Evolutionary conservation across 371 early-diverging fungal genomes (phyloP).

Genomic region (Chytridium lagenaria): DNA sequence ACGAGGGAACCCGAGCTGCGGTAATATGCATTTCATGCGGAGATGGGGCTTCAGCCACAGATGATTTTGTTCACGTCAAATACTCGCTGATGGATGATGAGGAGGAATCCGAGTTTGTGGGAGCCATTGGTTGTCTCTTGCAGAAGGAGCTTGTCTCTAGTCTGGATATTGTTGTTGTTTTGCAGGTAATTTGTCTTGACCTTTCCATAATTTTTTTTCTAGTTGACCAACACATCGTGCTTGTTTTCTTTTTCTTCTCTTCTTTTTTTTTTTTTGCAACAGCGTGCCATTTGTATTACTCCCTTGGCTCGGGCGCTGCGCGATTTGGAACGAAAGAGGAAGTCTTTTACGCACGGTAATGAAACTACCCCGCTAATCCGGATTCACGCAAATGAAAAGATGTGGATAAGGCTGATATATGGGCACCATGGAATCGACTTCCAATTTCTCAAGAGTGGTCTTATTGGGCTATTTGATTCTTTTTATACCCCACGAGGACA

Average conservation of each 20-base stretch:
- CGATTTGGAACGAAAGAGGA: not conserved
- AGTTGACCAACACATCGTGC: not conserved
- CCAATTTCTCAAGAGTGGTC: not conserved
- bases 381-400: not conserved
- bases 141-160: not conserved
- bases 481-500: not conserved
- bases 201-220: not conserved
- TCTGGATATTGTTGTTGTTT: not conserved
- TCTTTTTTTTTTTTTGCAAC: not conserved
- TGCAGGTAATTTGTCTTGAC: not conserved
- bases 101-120: not conserved
- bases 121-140: not conserved
- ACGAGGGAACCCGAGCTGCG: not conserved
- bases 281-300: not conserved
- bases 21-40: not conserved
- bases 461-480: constrained; percentile 7
- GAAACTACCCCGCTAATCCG: not conserved
- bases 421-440: not conserved
- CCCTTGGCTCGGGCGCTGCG: not conserved
- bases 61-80: not conserved
- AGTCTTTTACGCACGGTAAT: not conserved
- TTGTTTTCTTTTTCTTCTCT: not conserved
- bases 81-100: not conserved
- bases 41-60: not conserved
- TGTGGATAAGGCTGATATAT: not conserved